Percentiles rank a stretch among this genome's conserved stretches.
phyloP scores from a whole-genome alignment of 2,329 filamentous ascomycete genomes.

The Ceratocystis eucalypticola region DNA sequence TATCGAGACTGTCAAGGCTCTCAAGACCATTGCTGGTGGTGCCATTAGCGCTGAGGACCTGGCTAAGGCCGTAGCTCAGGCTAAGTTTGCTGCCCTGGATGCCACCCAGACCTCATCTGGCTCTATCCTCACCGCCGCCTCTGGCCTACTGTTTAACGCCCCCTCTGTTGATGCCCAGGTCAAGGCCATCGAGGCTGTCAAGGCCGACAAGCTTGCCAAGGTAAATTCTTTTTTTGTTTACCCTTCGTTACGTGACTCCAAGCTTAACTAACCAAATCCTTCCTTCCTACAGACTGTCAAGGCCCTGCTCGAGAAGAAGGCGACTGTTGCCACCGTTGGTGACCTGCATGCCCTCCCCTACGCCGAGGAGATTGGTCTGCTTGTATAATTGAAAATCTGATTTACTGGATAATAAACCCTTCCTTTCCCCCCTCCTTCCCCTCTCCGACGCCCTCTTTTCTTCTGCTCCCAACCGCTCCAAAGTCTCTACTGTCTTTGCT shows the following conservation, averaged over 20 bases:
- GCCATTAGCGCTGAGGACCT: conserved; percentile 71
- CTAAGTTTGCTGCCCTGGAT: conserved; percentile 85
- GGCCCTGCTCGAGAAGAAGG: conserved; percentile 74
- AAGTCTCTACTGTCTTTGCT: not conserved
- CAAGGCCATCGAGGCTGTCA: conserved; percentile 68
- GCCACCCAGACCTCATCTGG: conserved; percentile 63
- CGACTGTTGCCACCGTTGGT: conserved; percentile 76
- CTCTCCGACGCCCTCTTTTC: not conserved
- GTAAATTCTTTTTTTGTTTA: conserved; percentile 3
- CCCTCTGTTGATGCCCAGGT: conserved; percentile 72
- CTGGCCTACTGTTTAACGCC: conserved; percentile 66
- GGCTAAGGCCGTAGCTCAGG: conserved; percentile 79
- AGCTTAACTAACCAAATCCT: conserved; percentile 24
- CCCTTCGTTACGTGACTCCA: not conserved
- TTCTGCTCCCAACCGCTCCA: not conserved
- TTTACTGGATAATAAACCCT: conserved; percentile 18
- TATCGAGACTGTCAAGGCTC: conserved; percentile 60
- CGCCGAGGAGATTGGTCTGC: conserved; percentile 85
- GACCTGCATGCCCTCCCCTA: conserved; percentile 85
- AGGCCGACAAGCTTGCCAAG: conserved; percentile 53
- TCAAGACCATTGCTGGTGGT: conserved; percentile 69
- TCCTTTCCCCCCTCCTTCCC: not conserved
- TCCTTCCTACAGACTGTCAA: conserved; percentile 58
- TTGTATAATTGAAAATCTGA: conserved; percentile 53
- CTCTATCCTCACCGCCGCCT: conserved; percentile 71